Conservation (phyloP, 2,329 filamentous ascomycete species). For the Aspergillus sp. region DNA sequence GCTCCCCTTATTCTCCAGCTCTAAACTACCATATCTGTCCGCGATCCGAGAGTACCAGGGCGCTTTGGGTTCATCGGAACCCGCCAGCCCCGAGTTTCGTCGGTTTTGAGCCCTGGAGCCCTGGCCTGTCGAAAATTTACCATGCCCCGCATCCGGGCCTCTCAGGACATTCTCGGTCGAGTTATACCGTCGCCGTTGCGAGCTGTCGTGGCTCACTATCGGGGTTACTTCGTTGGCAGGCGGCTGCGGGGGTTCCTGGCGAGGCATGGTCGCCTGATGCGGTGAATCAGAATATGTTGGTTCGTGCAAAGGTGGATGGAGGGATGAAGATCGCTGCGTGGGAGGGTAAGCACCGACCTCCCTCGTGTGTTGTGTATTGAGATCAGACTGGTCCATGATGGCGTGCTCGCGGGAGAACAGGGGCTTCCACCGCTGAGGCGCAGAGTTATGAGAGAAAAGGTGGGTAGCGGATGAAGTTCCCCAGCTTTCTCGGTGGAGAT, state of each 20-base stretch:
- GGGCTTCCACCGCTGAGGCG: slow-evolving; percentile 6
- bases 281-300: slow-evolving; percentile 21
- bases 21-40: slow-evolving; percentile 62
- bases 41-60: slow-evolving; percentile 50
- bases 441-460: slow-evolving; percentile 6
- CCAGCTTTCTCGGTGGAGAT: slow-evolving; percentile 11
- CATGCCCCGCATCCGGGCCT: slow-evolving; percentile 13
- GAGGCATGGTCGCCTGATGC: slow-evolving; percentile 19
- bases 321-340: slow-evolving; percentile 24
- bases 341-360: slow-evolving; percentile 20
- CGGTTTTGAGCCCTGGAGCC: slow-evolving; percentile 4
- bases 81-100: slow-evolving; percentile 2
- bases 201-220: slow-evolving; percentile 27
- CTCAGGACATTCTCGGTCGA: slow-evolving; percentile 28
- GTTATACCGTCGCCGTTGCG: slow-evolving; percentile 31
- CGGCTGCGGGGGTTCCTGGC: slow-evolving; percentile 16
- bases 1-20: slow-evolving; percentile 66
- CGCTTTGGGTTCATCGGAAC: slow-evolving; percentile 17
- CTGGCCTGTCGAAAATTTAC: slow-evolving; percentile 11
- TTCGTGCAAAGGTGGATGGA: slow-evolving; percentile 14
- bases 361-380: slow-evolving; percentile 22
- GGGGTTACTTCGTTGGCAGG: slow-evolving; percentile 32
- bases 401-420: slow-evolving; percentile 29
- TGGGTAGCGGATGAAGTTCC: slow-evolving; percentile 10
- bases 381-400: slow-evolving; percentile 35